Evolutionary conservation across 176 grass and related monocot species (phyloP).

Genomic region (Hordeum vulgare): DNA sequence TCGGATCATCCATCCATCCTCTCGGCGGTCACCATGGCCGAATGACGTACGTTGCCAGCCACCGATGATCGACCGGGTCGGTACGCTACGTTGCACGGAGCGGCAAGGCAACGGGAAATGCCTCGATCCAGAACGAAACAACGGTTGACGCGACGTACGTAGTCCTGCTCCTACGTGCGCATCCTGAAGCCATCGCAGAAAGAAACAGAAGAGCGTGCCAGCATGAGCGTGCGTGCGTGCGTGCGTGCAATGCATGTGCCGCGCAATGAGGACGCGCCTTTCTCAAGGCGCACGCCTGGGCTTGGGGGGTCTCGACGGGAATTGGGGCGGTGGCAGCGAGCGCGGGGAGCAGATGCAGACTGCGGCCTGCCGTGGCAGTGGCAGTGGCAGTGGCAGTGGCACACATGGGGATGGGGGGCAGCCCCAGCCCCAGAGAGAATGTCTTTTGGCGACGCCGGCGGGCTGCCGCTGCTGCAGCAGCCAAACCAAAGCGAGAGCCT

Average conservation of each 20-base stretch:
- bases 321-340: constrained; percentile 15
- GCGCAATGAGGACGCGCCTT: constrained; percentile 16
- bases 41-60: neutral
- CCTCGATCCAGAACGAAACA: neutral
- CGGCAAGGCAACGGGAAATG: neutral
- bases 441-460: constrained; percentile 31
- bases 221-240: neutral
- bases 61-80: neutral
- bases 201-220: neutral
- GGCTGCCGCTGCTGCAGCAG: neutral
- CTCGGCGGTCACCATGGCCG: neutral
- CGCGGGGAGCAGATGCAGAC: too few species aligned
- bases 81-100: neutral
- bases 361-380: too few species aligned
- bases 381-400: neutral
- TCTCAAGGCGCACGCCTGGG: constrained; percentile 87
- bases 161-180: neutral
- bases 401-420: constrained; percentile 21
- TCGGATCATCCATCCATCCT: neutral
- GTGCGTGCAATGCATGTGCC: too few species aligned
- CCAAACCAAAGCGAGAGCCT: neutral
- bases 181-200: neutral
- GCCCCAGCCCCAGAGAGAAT: constrained; percentile 41
- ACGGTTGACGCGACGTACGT: neutral
- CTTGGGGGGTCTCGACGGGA: constrained; percentile 18